These are phyloP conservation scores for Candida sp. DNA, from an alignment of 1,139 yeast species.

Conservation along the genomic window DNA sequence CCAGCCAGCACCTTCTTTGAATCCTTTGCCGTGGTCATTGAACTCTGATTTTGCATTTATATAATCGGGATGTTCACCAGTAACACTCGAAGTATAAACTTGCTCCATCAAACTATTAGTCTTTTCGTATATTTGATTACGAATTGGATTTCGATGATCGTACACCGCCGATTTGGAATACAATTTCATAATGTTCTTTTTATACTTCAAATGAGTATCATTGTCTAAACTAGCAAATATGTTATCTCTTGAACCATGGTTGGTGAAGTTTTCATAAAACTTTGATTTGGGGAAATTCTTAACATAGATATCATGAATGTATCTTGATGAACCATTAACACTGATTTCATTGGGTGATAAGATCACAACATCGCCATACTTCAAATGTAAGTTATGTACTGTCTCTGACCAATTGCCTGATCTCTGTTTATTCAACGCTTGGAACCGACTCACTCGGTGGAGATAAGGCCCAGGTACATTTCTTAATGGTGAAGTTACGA, in stretches of 20 bases:
- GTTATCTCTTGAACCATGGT: conserved; percentile 51
- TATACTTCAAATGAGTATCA: conserved; percentile 45
- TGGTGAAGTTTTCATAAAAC: conserved; percentile 62
- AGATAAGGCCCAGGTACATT: conserved; percentile 60
- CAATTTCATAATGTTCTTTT: conserved; percentile 43
- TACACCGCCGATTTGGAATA: conserved; percentile 48
- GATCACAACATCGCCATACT: conserved; percentile 59
- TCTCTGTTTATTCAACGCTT: conserved; percentile 52
- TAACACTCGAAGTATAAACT: conserved; percentile 26
- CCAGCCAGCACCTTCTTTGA: conserved; percentile 23
- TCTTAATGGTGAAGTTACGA: conserved; percentile 47
- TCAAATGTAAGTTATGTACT: conserved; percentile 49
- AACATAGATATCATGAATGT: conserved; percentile 54
- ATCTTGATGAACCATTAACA: conserved; percentile 47
- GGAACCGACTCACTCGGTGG: conserved; percentile 43
- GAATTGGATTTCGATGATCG: conserved; percentile 24
- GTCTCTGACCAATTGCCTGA: conserved; percentile 47
- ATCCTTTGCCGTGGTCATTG: conserved; percentile 37
- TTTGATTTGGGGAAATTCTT: conserved; percentile 56
- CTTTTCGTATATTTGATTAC: conserved; percentile 21
- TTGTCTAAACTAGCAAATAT: conserved; percentile 56
- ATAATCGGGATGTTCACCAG: conserved; percentile 30
- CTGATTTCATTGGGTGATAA: conserved; percentile 63
- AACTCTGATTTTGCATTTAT: conserved; percentile 27
- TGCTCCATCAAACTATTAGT: conserved; percentile 22